Base-by-base conservation (phyloP, 768 basidiomycete species). In the Podaxis mareebaensis region DNA sequence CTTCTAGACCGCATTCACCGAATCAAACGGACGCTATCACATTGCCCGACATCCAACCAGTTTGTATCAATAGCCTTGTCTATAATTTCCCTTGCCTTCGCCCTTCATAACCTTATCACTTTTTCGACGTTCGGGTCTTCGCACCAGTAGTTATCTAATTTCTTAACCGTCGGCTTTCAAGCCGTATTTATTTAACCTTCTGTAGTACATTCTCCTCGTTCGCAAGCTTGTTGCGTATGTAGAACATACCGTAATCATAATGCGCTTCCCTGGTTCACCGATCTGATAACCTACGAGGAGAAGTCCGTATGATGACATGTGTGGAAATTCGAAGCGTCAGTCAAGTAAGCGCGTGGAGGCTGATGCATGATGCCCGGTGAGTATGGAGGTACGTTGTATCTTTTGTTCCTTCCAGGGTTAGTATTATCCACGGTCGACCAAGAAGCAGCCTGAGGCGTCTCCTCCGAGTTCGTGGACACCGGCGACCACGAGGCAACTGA, bases 1-100 rank as follows among this genome's bases (percentile, higher is more conserved):
- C 59, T 63, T 64, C 63, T 67, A 68, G 69, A 71, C 65, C 64
- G 61, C 67, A 67, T 71, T 71, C 70, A 62, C 72, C 72, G 71
- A 73, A 70, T 69, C 65, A 68, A 63, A 70, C 73, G 74, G 73
- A 72, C 64, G 20, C 24, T 38, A 56, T 57, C 55, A 65, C 55
- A 53, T 4, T 57, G 22, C n/a, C 38, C 36, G 33, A 44, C 55
- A 56, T 28, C 33, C 46, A 63, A 2, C 48, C 60, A 67, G 66
- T 64, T 55, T 74, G 70, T 73, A 74, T 72, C 70, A 60, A 68
- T 65, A 61, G 60, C 55, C 30, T 52, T 59, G n/a, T 36, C 51
- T 64, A 66, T 64, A 51, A 52, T 60, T 58, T 38, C 46, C n/a
- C 40, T 8, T 33, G 10, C 33, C 30, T 10, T 33, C 33, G 33